Base-by-base conservation (phyloP, 805 yeast species). In the Kodamaea nitidulidarum region DNA sequence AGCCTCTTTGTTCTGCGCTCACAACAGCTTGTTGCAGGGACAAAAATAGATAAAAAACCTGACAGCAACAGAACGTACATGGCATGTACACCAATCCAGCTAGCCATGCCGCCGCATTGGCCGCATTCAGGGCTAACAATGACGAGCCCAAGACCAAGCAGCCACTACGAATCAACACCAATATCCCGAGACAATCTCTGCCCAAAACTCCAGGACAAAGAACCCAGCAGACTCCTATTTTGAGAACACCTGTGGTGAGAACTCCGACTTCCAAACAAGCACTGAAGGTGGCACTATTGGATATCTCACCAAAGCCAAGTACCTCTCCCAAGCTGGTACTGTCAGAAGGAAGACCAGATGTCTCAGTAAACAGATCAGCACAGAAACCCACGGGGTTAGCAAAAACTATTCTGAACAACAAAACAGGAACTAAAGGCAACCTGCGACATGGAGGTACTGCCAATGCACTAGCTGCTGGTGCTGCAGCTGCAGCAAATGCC, bases 71-170 rank as follows among this genome's bases (percentile, higher is more conserved):
- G 35, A 11, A 12, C n/a, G 14, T 22, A 3, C 18, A 24, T 37
- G 32, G 25, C 26, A 38, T 38, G 41, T 18, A 16, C 26, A 32
- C 20, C 31, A 38, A 33, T 15, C 34, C 27, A 20, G 67, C 67
- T 28, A 59, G 63, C 42, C 65, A 63, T 34, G 70, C 72, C 6
- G 73, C 73, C 10, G 73, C 73, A 2, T 44, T 63, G 47, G 73
- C 73, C 4, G 73, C 73, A 4, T 67, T 67, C 47, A 64, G 58
- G 41, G 62, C 51, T 35, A 35, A 27, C 12, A 30, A 14, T 9
- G 30, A 26, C 25, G 20, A 24, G 18, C 14, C 15, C 5, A 20
- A 27, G 16, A 20, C 32, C 32, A 30, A 16, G 38, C 17, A n/a
- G 24, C 14, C 31, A 15, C 32, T 18, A 7, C 37, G 25, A 12